phyloP scores from a whole-genome alignment of 2,329 filamentous ascomycete genomes.

The Lasiodiplodia sp. region DNA sequence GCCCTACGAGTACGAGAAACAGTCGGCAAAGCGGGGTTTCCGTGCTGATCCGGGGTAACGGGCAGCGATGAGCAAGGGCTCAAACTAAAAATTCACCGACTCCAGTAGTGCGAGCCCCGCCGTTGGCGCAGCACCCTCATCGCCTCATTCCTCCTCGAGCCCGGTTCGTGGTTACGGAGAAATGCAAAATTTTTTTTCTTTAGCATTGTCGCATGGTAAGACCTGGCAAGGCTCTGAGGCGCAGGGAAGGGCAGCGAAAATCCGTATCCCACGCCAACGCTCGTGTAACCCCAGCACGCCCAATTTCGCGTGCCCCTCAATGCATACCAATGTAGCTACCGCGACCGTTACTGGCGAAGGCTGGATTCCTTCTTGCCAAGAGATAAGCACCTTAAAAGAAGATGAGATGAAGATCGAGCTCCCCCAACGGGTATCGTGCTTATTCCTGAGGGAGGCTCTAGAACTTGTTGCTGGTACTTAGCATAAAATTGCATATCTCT shows the following conservation, averaged over 20 bases:
- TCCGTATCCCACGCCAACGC: not conserved
- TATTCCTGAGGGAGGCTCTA: not conserved
- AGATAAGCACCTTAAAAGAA: not conserved
- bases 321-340: constrained; percentile 1
- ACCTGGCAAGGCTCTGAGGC: not conserved
- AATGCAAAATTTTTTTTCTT: not conserved
- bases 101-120: too few species aligned
- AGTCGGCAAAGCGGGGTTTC: not conserved
- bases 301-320: not conserved
- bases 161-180: not conserved
- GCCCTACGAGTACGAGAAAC: not conserved
- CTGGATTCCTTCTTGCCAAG: not conserved
- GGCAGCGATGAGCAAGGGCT: not conserved
- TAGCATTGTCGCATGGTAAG: not conserved
- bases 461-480: not conserved
- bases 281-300: not conserved
- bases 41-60: not conserved
- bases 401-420: not conserved
- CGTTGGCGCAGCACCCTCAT: too few species aligned
- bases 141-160: not conserved
- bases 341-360: not conserved
- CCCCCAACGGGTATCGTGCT: not conserved
- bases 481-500: not conserved
- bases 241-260: not conserved
- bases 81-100: not conserved